Base-by-base conservation (phyloP, 768 basidiomycete species). In the Termitomyces sp. region DNA sequence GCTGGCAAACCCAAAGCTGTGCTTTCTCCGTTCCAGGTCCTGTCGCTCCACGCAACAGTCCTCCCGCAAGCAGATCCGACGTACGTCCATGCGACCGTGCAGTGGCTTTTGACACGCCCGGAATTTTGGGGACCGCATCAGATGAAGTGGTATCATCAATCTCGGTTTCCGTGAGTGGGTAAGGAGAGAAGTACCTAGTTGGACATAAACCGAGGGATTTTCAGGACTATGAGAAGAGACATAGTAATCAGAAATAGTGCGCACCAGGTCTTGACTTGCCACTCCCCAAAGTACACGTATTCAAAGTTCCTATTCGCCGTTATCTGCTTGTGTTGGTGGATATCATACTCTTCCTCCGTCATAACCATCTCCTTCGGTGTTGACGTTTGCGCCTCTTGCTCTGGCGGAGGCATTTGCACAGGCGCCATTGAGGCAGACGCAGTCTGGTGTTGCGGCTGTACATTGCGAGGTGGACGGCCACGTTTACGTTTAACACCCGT, bases 101-200 rank as follows among this genome's bases (percentile, higher is more conserved):
- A 5, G 79, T 78, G 1, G 81, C 60, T 37, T 82, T 77, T 38
- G 74, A 64, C 35, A 84, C 77, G 19, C 80, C 79, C 2, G 79
- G 75, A 26, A 81, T 80, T 61, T 74, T 81, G 33, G 70, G 66
- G n/a, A 64, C 58, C 1, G 63, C 59, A 6, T 69, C 65, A 3
- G 58, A 37, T 3, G 57, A 30, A 14, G 60, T 45, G 1, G 64
- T 67, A 28, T 86, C 85, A 49, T 86, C 82, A 52, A 75, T 67
- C 59, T 92, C 89, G 8, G 76, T 71, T 63, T 93, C 90, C 19
- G 77, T 76, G 26, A 89, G 71, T 15, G 94, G 94, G 68, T 95
- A 96, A 1, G 94, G 94, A 2, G 94, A 97, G 68, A 89, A 94
- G 72, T 95, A 95, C 91, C 94, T 94, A 60, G 17, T 28, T 28